These are phyloP conservation scores for Eucalyptus brandiana DNA, from an alignment of 345 rosid species.

Conservation along the genomic window DNA sequence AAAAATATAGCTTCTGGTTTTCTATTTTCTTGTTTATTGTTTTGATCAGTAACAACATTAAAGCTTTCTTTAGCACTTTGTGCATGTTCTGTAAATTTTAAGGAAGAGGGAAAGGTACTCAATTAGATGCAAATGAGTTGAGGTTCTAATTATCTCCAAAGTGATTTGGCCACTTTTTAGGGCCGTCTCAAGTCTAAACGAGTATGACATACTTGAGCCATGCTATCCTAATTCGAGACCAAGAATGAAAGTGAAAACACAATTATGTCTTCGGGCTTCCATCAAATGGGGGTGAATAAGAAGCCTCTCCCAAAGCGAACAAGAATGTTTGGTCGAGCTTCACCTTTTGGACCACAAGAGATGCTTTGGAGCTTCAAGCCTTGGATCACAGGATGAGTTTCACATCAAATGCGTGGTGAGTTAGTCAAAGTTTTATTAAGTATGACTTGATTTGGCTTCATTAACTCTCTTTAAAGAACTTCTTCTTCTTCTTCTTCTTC, in stretches of 20 bases:
- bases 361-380: not conserved
- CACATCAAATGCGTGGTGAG: not conserved
- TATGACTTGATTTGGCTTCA: too few species aligned
- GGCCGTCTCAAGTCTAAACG: conserved; percentile 14
- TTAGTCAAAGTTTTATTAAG: not conserved
- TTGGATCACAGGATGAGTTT: not conserved
- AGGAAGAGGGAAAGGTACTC: not conserved
- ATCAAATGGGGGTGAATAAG: not conserved
- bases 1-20: too few species aligned
- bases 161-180: not conserved
- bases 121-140: not conserved
- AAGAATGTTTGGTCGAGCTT: not conserved
- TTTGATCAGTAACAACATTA: too few species aligned
- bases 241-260: not conserved
- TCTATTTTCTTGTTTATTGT: too few species aligned
- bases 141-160: not conserved
- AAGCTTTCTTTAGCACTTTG: not conserved
- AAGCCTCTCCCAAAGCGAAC: not conserved
- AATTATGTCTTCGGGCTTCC: not conserved
- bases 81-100: not conserved
- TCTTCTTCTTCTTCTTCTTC: too few species aligned
- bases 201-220: conserved; percentile 38
- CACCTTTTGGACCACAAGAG: not conserved
- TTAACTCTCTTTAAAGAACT: not conserved
- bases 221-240: conserved; percentile 23